Conservation (phyloP, 768 basidiomycete genomes). For the Epithele typhae region DNA sequence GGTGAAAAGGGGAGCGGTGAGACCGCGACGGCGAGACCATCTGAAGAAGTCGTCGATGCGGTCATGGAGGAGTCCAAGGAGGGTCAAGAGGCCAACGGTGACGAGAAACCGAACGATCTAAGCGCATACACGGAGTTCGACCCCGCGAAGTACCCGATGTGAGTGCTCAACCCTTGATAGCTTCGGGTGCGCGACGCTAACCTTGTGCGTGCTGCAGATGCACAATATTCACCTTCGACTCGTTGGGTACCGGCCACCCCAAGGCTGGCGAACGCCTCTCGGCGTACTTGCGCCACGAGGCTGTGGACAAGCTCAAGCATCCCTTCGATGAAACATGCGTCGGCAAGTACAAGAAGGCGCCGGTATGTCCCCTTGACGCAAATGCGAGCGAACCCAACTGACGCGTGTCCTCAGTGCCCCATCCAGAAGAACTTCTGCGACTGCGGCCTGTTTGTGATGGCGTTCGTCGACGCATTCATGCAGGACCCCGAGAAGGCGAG, state of each 20-base stretch:
- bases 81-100: background rate
- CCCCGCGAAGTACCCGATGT: too few species aligned
- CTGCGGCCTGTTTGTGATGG: constrained; percentile 89
- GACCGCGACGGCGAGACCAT: too few species aligned
- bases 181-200: too few species aligned
- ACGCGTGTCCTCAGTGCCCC: constrained; percentile 61
- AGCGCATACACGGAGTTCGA: too few species aligned
- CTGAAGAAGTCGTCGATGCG: background rate
- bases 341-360: constrained; percentile 13
- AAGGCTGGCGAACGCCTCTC: constrained; percentile 57
- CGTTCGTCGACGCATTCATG: constrained; percentile 80
- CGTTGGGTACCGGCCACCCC: constrained; percentile 70
- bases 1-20: too few species aligned
- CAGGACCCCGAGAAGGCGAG: constrained; percentile 49
- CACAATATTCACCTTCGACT: constrained; percentile 87
- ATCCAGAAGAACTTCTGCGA: constrained; percentile 86
- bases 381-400: background rate
- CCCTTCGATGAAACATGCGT: constrained; percentile 11
- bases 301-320: constrained; percentile 54
- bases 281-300: constrained; percentile 73
- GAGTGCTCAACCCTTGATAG: too few species aligned
- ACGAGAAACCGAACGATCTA: background rate
- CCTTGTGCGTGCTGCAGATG: too few species aligned
- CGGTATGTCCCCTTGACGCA: constrained; percentile 11
- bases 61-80: background rate